A percentile compares a stretch with the other conserved stretches of the same genome.
Evolutionary conservation across 2,329 filamentous ascomycete species (phyloP).

Genomic region (Aspergillus puulaauensis): DNA sequence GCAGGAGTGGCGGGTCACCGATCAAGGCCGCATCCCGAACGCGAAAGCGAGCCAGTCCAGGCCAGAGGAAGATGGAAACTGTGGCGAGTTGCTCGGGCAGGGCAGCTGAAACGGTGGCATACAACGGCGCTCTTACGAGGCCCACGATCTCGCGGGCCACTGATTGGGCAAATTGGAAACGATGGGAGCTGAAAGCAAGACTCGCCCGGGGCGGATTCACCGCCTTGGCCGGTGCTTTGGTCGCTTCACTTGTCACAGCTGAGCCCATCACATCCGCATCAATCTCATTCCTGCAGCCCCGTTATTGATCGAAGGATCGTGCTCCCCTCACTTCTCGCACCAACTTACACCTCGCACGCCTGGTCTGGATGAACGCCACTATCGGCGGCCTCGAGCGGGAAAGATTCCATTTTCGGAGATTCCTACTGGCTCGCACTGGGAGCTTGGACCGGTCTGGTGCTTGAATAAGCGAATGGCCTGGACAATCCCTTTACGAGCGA

Average conservation of each 20-base stretch:
- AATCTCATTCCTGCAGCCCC: neutral
- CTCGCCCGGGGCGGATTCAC: neutral
- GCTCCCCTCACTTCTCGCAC: neutral
- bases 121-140: neutral
- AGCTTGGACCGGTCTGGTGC: neutral
- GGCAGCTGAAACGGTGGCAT: neutral
- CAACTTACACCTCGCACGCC: neutral
- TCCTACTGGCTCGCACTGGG: neutral
- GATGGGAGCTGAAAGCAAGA: neutral
- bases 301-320: constrained; percentile 3
- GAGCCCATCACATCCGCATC: constrained; percentile 4
- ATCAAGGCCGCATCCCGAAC: neutral
- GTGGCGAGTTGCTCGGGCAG: neutral
- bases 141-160: neutral
- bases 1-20: constrained; percentile 6
- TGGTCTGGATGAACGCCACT: neutral
- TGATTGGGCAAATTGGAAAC: neutral
- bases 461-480: neutral
- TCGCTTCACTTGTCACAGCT: neutral
- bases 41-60: constrained; percentile 3
- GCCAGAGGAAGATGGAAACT: neutral
- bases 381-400: neutral
- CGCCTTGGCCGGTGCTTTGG: neutral
- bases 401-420: neutral
- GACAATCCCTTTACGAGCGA: neutral